Base-by-base conservation (phyloP, 192 early-diverging fungal genomes). In the Dimargaris verticillata region DNA sequence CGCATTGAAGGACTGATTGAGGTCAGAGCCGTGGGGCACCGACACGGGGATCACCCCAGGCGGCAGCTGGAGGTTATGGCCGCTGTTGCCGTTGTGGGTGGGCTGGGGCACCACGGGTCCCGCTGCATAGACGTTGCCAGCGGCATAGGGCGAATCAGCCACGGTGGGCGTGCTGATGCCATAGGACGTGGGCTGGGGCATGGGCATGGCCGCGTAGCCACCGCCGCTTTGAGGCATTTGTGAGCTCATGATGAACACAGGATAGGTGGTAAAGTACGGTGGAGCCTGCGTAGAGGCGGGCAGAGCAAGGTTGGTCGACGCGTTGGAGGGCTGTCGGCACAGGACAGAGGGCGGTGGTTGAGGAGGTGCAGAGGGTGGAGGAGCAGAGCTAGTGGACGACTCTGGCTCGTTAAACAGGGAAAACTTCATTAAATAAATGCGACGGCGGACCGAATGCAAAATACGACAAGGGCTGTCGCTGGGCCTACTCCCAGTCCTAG, bases 111-210 rank as follows among this genome's bases (percentile, higher is more conserved):
- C 20, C 9, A 38, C 29, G 38, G 41, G 42, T 43, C 33, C 33
- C 33, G 29, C 20, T 20, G 57, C 29, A n/a, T 24, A 33, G 44
- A 20, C 13, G 45, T 49, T 55, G 64, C 57, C 49, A 22, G 71
- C 64, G 26, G 64, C 71, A n/a, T 59, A 59, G 11, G 57, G 57
- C 41, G 57, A 59, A 44, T 59, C 57, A 22, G 57, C 57, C 18
- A 59, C 57, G 26, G 57, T 59, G 57, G 57, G 57, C 20, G 33
- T 25, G 43, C 33, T 17, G 20, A 59, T 59, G 25, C 57, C 57
- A 12, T 59, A 43, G 38, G 11, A 6, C 5, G 57, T 24, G 20
- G 44, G 43, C 14, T 44, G 53, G 33, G 62, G 45, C 18, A 18
- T 28, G 28, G 51, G 51, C 51, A 52, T 52, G 10, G n/a, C 22